Evolutionary conservation across 306 rosid genomes (phyloP).

Genomic region (Medicago ruthenica): DNA sequence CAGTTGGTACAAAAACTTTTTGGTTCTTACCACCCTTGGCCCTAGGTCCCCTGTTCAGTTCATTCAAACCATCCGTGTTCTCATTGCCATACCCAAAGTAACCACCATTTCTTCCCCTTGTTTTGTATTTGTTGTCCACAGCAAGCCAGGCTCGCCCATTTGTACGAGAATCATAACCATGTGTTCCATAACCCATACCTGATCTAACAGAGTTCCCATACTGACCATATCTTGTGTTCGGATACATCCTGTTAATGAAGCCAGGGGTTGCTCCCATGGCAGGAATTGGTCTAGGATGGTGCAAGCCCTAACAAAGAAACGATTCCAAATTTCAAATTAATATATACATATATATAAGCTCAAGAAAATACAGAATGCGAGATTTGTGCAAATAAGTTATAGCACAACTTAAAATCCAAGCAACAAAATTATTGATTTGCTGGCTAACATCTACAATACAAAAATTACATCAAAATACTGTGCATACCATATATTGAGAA

Average conservation of each 20-base stretch:
- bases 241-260: slow-evolving; percentile 75
- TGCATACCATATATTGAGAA: slow-evolving; percentile 75
- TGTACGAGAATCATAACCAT: slow-evolving; percentile 83
- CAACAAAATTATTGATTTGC: not conserved
- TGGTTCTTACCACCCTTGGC: slow-evolving; percentile 85
- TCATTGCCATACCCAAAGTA: slow-evolving; percentile 86
- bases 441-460: not conserved
- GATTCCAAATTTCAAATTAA: not conserved
- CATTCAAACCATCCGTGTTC: slow-evolving; percentile 89
- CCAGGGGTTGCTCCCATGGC: slow-evolving; percentile 73
- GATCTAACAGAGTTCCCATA: slow-evolving; percentile 80
- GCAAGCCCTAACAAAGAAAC: slow-evolving; percentile 64
- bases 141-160: slow-evolving; percentile 83
- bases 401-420: not conserved
- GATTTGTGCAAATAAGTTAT: too few relatives aligned
- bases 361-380: not conserved
- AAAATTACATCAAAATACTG: not conserved
- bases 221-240: slow-evolving; percentile 74
- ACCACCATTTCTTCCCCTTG: slow-evolving; percentile 85
- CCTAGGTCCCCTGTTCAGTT: slow-evolving; percentile 88
- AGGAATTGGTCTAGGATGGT: slow-evolving; percentile 85
- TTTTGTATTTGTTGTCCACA: slow-evolving; percentile 81
- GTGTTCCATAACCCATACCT: slow-evolving; percentile 80
- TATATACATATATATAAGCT: not conserved
- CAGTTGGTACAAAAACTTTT: slow-evolving; percentile 62